phyloP scores from a whole-genome alignment of 1,284 basidiomycete species.

The Gymnopus androsaceus region DNA sequence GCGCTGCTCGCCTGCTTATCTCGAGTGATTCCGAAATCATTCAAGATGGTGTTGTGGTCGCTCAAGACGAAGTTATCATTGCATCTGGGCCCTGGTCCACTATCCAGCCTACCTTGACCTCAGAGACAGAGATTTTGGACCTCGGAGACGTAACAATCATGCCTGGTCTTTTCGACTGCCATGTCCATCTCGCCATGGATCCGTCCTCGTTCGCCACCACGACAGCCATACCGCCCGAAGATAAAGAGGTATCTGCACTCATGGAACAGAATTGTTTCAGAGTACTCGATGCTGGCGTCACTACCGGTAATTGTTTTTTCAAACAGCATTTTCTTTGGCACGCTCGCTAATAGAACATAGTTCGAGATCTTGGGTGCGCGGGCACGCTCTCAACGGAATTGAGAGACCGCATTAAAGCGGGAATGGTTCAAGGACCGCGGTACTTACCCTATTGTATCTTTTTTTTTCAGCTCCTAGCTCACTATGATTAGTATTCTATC shows the following conservation, averaged over 20 bases:
- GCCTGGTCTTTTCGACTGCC: conserved; percentile 18
- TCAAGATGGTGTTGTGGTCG: conserved; percentile 14
- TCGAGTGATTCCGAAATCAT: conserved; percentile 10
- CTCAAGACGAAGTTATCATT: conserved; percentile 9
- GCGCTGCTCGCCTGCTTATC: conserved; percentile 12
- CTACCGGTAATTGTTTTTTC: too few relatives aligned
- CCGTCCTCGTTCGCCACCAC: conserved; percentile 12
- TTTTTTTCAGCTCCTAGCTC: not conserved
- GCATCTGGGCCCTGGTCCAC: conserved; percentile 12
- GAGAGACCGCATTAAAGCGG: conserved; percentile 13
- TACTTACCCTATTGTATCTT: conserved; percentile 4
- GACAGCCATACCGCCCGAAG: not conserved
- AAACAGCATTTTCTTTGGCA: too few relatives aligned
- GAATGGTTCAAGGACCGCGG: conserved; percentile 15
- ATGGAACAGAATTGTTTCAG: conserved; percentile 13
- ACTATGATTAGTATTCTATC: conserved; percentile 9
- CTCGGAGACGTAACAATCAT: conserved; percentile 17
- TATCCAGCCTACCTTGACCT: not conserved
- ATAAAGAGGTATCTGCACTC: not conserved
- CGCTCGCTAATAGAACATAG: too few relatives aligned
- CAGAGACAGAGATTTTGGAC: conserved; percentile 2
- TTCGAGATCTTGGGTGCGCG: conserved; percentile 16
- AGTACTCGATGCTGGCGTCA: conserved; percentile 18
- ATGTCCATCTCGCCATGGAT: conserved; percentile 19
- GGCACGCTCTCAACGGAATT: conserved; percentile 13